These are phyloP conservation scores for Diaporthe amygdali DNA, from an alignment of 2,329 filamentous ascomycete genomes.

Conservation along the genomic window DNA sequence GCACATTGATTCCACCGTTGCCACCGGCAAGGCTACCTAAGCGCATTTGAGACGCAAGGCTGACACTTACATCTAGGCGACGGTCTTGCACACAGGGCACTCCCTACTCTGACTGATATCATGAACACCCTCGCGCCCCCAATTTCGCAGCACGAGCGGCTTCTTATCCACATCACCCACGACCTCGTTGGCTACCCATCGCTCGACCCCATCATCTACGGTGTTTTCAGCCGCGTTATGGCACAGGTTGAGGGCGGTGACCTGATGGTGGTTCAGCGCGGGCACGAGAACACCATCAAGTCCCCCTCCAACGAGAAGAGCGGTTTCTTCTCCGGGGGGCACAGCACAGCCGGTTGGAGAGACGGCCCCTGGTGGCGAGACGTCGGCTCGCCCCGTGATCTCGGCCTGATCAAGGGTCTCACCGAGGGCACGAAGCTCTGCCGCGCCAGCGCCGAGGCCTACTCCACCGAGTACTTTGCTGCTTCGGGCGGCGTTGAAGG, in stretches of 20 bases:
- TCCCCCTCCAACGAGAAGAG: constrained; percentile 43
- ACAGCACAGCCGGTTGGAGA: constrained; percentile 74
- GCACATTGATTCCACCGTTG: not conserved
- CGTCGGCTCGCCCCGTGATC: constrained; percentile 70
- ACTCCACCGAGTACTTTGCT: constrained; percentile 84
- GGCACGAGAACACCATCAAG: constrained; percentile 78
- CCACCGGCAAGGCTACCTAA: not conserved
- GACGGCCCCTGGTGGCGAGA: constrained; percentile 97
- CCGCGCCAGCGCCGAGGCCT: constrained; percentile 85
- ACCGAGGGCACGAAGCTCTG: constrained; percentile 91
- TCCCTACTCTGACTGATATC: constrained; percentile 94
- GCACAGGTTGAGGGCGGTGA: constrained; percentile 98
- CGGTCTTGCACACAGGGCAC: constrained; percentile 82
- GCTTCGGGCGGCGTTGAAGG: constrained; percentile 78
- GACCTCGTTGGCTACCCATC: constrained; percentile 94
- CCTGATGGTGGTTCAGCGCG: constrained; percentile 90
- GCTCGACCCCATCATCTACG: constrained; percentile 89
- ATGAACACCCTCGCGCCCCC: constrained; percentile 94
- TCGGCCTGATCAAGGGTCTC: constrained; percentile 80
- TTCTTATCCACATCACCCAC: constrained; percentile 97
- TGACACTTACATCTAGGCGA: constrained; percentile 64
- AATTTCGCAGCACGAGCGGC: constrained; percentile 94
- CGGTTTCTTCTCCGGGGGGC: constrained; percentile 55
- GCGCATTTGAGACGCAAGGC: not conserved
- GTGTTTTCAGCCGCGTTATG: constrained; percentile 94